These are phyloP conservation scores for Hyphodiscus hymeniophilus DNA, from an alignment of 495 filamentous ascomycete genomes.

Conservation along the genomic window DNA sequence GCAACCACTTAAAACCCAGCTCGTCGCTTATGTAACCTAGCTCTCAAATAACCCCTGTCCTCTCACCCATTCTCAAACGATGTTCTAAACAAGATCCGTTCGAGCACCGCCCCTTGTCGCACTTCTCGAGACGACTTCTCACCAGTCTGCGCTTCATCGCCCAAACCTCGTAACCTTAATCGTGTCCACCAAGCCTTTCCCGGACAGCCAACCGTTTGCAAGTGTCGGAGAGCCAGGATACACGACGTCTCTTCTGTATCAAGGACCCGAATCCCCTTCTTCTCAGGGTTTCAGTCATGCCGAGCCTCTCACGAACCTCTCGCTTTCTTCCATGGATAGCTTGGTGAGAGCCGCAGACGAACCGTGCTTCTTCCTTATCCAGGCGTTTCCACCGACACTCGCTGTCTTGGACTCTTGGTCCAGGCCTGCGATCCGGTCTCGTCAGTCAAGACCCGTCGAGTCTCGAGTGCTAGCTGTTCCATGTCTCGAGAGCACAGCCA, in stretches of 20 bases:
- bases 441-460: conserved; percentile 7
- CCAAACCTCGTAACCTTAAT: conserved; percentile 7
- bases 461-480: conserved; percentile 5
- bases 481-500: conserved; percentile 13
- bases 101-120: neutral
- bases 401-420: too few relatives aligned
- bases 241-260: conserved; percentile 12
- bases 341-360: too few relatives aligned
- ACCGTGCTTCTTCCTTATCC: too few relatives aligned
- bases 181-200: neutral
- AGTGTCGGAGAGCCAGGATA: neutral
- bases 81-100: neutral
- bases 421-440: neutral
- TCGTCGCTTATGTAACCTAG: neutral
- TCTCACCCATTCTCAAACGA: neutral
- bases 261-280: neutral
- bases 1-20: too few relatives aligned
- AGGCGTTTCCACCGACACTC: too few relatives aligned
- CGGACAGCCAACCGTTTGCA: neutral
- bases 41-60: neutral
- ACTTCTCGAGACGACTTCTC: conserved; percentile 2
- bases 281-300: conserved; percentile 17
- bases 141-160: conserved; percentile 1
- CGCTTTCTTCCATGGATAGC: too few relatives aligned
- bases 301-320: too few relatives aligned